Base-by-base conservation (phyloP, 169 alveolate genomes). In the Plasmodium relictum region DNA sequence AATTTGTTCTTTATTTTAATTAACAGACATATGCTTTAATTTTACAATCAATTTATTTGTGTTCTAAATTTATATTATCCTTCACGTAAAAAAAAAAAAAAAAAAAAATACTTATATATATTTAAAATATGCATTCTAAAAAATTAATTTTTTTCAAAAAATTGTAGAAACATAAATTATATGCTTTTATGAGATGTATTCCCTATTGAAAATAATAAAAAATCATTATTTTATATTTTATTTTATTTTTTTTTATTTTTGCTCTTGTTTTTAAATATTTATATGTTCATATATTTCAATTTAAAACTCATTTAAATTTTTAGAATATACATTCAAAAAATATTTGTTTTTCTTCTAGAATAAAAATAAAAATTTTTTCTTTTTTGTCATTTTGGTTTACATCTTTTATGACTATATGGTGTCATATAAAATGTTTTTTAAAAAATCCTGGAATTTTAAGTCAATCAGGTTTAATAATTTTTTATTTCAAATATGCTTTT, bases 21-120 rank as follows among this genome's bases (percentile, higher is more conserved):
- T 42, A 45, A 62, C 90, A 80, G 90, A 54, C 58, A 18, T 54
- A 68, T 45, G 72, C 18, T 45, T 37, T 80, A 80, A 48, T 65
- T 54, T 44, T 80, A 56, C 90, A 80, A 50, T 39, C 72, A 59
- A 80, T 18, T 16, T 80, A 80, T 50, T 45, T 80, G 18, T 80
- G 69, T 61, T 31, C 59, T 80, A 80, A 80, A 48, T 68, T 52
- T 59, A 61, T 50, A 39, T 66, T 59, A 68, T 31, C 90, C 58
- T 80, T 80, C 68, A 12, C 78, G 90, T 80, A 80, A 80, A 66
- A 52, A 72, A 54, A 48, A 52, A 71, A 71, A 48, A 71, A 45
- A 70, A 52, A 52, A 22, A 6, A 44, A 44, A 22, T 5, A 69
- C 8, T 24, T 16, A 26, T 7, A 8, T 14, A 22, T 0, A 59